Evolutionary conservation across 1,284 basidiomycete genomes (phyloP), one percentile per base, ranked within the genome.

Genomic region (Moniliophthora roreri): DNA sequence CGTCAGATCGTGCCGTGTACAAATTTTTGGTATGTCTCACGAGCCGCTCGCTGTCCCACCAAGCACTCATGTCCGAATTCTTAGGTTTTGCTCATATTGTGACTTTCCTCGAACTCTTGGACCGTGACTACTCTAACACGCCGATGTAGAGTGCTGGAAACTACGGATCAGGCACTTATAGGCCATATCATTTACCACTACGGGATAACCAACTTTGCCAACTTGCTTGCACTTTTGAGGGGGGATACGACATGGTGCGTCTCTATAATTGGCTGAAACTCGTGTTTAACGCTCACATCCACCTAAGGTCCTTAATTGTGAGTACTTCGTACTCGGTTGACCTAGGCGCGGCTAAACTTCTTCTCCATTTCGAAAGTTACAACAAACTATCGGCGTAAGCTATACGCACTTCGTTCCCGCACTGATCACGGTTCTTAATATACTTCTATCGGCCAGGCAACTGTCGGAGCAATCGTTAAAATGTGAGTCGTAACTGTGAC

Each of bases 381-480:
- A 87, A 72, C 70, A 84, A 28, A 74, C 76, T 13, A 55, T 79
- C 9, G 84, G 84, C 38, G 84, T 85, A 57, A 68, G 82, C 73
- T 37, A 20, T 36, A 77, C 24, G 5, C 13, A 3, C 37, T 32
- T 26, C 18, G 20, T 24, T 37, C 15, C 38, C 15, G 18, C 18
- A 4, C 16, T 45, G 13, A 53, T 24, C 20, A 36, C 52, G 13
- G 23, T 32, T 51, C 37, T 46, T 44, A 44, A 39, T 28, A 32
- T 39, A 44, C 58, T 54, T 15, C 26, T 34, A 44, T 10, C 41
- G 45, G 45, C n/a, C 37, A 87, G 85, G 77, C 79, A 3, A 48
- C 82, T 23, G 78, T 80, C 16, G 85, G 83, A 16, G 65, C 71
- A 6, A 71, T 85, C 39, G 85, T 87, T 35, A 87, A 86, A 66